Base-by-base conservation (phyloP, 148 eudicot genomes). In the Fallopia convolvulus region DNA sequence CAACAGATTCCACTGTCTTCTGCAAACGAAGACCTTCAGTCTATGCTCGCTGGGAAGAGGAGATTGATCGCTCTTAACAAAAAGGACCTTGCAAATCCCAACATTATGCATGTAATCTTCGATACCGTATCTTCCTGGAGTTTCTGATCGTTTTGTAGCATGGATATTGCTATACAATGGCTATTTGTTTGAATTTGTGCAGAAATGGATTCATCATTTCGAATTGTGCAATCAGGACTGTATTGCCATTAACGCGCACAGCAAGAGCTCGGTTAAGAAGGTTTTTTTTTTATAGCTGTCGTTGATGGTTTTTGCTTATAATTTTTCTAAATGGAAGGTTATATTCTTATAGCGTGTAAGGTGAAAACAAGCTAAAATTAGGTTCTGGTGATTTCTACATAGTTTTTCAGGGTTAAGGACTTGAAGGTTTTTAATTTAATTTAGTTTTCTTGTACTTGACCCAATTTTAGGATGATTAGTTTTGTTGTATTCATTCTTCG, bases 61-160 rank as follows among this genome's bases (percentile, higher is more conserved):
- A 91, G 94, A 8, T 72, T 95, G 12, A 82, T 95, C 82, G 99
- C 97, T 82, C 92, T 95, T 55, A 95, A 95, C 82, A 95, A 95
- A 91, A 95, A 91, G 56, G 99, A 95, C 72, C 90, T 95, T 86
- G 97, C 97, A 74, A 92, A 92, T 85, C 93, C 97, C 79, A 92
- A 95, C 81, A 86, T 95, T 78, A 88, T 92, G 87, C 92, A 90
- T 79, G 97, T 94, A 86, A 40, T 49, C 56, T 77, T 46, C 44
- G 50, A 17, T 70, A 6, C 60, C 17, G 21, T n/a, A 42, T 23
- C 32, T 42, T 39, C 12, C 44, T 30, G 8, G 20, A 33, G 72
- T 66, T 4, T 36, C 40, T 52, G 76, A 71, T 74, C 13, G 78
- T 36, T 55, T 58, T 56, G 40, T 7, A 63, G 39, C 70, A 18